Base-by-base conservation (phyloP, 2,329 filamentous ascomycete genomes). In the Orbilia quercus region DNA sequence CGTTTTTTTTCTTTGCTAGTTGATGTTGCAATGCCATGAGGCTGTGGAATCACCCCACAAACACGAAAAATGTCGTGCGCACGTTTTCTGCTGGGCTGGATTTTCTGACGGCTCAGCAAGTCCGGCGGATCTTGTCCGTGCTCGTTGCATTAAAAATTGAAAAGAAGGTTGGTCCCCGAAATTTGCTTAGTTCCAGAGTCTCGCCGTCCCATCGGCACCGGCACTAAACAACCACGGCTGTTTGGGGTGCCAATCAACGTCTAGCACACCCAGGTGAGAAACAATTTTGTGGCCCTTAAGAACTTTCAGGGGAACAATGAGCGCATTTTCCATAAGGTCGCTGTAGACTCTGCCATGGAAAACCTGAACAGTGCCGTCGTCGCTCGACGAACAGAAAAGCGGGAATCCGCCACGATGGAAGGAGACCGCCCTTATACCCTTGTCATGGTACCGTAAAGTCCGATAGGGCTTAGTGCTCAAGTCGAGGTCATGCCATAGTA, bases 401-500 rank as follows among this genome's bases (percentile, higher is more conserved):
- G 95, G 93, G 74, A 89, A 87, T n/a, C 84, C 84, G 72, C 88
- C 88, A 67, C 89, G 88, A 82, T 99, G 96, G 82, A 91, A 99
- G 77, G 88, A 89, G 63, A 97, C 95, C 11, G 90, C 88, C 51
- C 96, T 88, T 78, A 99, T 96, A 48, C 95, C 95, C 81, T 96
- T 91, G 74, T 87, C 83, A 82, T 99, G 95, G 84, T 98, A 99
- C 55, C 95, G 88, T 82, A 99, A 89, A 0, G 94, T 98, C 84
- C 97, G 97, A 84, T 96, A 98, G 0, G 95, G 95, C 54, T 91
- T 88, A 75, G 87, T 89, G 0, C 91, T 95, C 36, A 99, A 87
- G 77, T 99, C 95, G 60, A 98, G 85, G 82, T 99, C 95, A 82
- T 98, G 95, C 95, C 95, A 99, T 31, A 99, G 85, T 1, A 99